These are phyloP conservation scores for Rhododendron henanense DNA, from an alignment of 148 eudicot genomes.

Conservation along the genomic window DNA sequence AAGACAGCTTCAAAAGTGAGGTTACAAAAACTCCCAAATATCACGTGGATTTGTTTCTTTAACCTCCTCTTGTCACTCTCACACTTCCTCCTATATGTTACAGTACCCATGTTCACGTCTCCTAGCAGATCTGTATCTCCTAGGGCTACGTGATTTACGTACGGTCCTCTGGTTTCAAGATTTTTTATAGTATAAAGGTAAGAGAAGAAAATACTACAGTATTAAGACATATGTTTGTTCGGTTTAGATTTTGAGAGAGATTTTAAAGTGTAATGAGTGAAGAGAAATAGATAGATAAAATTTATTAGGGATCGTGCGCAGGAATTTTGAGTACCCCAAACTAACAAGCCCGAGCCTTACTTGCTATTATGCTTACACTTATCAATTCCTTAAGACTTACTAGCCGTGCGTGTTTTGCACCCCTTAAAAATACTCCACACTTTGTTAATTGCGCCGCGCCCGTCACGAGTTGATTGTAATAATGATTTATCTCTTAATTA, in stretches of 20 bases:
- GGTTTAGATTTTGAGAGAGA: no score
- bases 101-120: background rate
- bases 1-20: conserved; percentile 10
- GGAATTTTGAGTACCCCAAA: no score
- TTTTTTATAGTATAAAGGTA: background rate
- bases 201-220: background rate
- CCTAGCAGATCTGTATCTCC: background rate
- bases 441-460: background rate
- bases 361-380: background rate
- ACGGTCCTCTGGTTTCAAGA: no score
- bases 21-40: background rate
- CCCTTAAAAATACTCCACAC: background rate
- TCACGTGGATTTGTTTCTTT: conserved; percentile 10
- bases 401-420: background rate
- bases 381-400: background rate
- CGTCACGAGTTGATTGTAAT: background rate
- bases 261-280: no score
- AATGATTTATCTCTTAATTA: background rate
- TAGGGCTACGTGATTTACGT: no score
- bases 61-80: background rate
- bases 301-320: rapidly evolving
- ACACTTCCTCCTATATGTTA: background rate
- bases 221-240: background rate
- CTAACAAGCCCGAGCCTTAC: no score
- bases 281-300: no score